Evolutionary conservation across 345 rosid genomes (phyloP), one percentile per base, ranked within the genome.

Genomic region (Gossypium anomalum): DNA sequence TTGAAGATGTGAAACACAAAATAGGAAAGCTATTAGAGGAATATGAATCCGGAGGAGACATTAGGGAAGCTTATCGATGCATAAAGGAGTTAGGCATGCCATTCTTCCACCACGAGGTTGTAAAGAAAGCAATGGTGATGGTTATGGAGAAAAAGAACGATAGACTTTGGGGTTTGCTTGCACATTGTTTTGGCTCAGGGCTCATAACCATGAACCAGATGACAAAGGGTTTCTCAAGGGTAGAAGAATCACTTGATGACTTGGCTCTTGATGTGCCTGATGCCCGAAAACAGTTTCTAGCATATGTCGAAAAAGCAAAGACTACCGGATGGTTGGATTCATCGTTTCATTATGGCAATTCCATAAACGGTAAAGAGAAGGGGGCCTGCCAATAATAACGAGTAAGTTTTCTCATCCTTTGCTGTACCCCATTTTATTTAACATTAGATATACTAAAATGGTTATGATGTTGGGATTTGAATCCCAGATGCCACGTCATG

Each of bases 31-130:
- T 93, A 44, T 76, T 93, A n/a, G 98, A 93, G 78, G 98, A 93
- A 78, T 93, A 82, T 20, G 94, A 89, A 41, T 88, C 87, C 0
- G 94, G 98, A 34, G 97, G 97, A 20, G 97, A 88, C 8, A 49
- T 80, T 2, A 66, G 84, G 72, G 98, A 93, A 75, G 98, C 98
- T 53, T 82, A 83, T 45, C 87, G 85, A 56, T 93, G 98, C 79
- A 90, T 91, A 58, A 91, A 91, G 78, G 98, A 93, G 41, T 75
- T 93, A 29, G 92, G 89, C 58, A 91, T 93, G 97, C 89, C 98
- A 16, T 91, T 93, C 75, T 93, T 93, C 64, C 94, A 91, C 80
- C 95, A 93, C 22, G 97, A 93, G 71, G 88, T 91, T 29, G 94
- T 91, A 71, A 91, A 93, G 84, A 91, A 93, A 79, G 83, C 90